These are phyloP conservation scores for Quercus mongolica DNA, from an alignment of 306 rosid genomes.

Conservation along the genomic window DNA sequence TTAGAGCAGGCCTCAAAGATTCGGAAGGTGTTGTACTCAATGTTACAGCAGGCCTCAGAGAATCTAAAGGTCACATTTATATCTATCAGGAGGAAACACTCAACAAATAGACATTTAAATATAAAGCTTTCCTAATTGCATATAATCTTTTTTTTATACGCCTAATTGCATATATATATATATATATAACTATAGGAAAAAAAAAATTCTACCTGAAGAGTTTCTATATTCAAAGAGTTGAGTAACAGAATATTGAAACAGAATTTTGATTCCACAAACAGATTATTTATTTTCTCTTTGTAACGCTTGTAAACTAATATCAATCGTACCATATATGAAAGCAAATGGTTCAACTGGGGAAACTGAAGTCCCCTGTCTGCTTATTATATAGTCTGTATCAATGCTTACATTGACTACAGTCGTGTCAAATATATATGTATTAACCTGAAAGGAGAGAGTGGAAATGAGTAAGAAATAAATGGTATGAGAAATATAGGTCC, in stretches of 20 bases:
- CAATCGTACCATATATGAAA: conserved; percentile 66
- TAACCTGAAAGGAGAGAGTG: conserved; percentile 41
- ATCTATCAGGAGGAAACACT: conserved; percentile 10
- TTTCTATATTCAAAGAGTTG: no score
- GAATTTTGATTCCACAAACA: background rate
- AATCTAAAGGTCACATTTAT: conserved; percentile 50
- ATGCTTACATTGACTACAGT: conserved; percentile 50
- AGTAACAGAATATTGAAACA: background rate
- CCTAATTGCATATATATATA: background rate
- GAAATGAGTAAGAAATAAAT: conserved; percentile 1
- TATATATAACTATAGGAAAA: background rate
- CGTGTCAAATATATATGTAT: conserved; percentile 29
- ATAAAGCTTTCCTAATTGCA: background rate
- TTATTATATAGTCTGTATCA: conserved; percentile 50
- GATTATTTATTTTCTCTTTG: background rate
- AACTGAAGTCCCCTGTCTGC: conserved; percentile 69
- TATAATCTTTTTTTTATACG: no score
- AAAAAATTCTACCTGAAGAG: background rate
- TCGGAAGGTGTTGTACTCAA: conserved; percentile 32
- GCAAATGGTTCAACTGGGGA: conserved; percentile 64
- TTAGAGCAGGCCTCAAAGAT: no score
- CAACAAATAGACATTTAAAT: background rate
- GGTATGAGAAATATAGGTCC: no score
- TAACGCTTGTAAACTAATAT: background rate
- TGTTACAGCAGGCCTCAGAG: conserved; percentile 65